Percentiles rank a stretch among this genome's conserved stretches.
Conservation (phyloP, 139 green algal species). For the Tetradesmus lagerheimii region DNA sequence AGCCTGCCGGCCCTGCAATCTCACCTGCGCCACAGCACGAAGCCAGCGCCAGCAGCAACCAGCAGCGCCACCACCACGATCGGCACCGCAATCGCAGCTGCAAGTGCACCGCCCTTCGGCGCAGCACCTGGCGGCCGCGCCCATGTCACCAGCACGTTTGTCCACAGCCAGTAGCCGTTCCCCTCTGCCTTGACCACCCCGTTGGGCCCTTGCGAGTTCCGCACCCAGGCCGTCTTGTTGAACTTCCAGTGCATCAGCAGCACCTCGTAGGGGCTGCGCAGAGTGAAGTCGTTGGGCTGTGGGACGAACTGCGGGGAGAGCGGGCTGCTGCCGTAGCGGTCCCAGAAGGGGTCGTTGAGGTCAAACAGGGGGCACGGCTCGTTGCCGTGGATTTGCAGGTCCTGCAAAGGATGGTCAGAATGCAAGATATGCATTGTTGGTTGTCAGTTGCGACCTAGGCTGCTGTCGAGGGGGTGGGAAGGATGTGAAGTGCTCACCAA, state of each 20-base stretch:
- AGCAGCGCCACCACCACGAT: conserved; percentile 5
- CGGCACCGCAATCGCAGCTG: conserved; percentile 15
- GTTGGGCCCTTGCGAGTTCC: background rate
- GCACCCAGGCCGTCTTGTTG: conserved; percentile 46
- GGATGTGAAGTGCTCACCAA: no score
- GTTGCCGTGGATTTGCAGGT: conserved; percentile 46
- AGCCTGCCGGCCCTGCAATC: background rate
- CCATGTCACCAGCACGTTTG: conserved; percentile 20
- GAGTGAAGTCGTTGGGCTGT: background rate
- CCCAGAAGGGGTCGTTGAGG: conserved; percentile 47
- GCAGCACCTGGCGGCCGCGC: background rate
- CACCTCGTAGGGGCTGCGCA: background rate
- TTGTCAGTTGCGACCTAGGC: no score
- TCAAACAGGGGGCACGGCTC: conserved; percentile 46
- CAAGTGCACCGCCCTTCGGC: background rate
- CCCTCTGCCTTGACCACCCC: background rate
- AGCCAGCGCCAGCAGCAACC: background rate
- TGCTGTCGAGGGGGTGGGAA: no score
- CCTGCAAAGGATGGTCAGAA: no score
- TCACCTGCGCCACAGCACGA: conserved; percentile 14
- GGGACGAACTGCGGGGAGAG: conserved; percentile 18
- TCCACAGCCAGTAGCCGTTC: conserved; percentile 17
- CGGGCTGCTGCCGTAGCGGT: background rate
- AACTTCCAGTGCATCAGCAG: conserved; percentile 37
- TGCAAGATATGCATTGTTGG: no score